Percentiles rank a stretch among this genome's conserved stretches.
These are phyloP conservation scores for Cercospora sp. DNA, from an alignment of 2,329 filamentous ascomycete species.

Conservation along the genomic window DNA sequence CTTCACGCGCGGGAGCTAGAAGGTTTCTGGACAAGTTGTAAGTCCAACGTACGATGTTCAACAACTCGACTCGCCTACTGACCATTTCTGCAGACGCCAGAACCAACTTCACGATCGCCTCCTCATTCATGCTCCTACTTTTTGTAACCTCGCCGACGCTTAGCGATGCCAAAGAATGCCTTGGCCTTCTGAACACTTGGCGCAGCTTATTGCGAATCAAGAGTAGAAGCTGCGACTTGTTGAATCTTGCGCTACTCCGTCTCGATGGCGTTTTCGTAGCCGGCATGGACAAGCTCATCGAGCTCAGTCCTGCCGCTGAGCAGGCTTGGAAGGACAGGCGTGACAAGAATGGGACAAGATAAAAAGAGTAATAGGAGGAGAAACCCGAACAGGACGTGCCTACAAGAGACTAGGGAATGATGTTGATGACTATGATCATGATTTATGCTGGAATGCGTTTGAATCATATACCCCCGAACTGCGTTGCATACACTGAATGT, in stretches of 20 bases:
- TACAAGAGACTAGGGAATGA: background rate
- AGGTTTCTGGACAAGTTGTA: conserved; percentile 41
- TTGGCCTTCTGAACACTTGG: conserved; percentile 37
- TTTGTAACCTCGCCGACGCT: conserved; percentile 37
- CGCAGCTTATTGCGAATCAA: conserved; percentile 37
- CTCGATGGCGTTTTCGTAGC: conserved; percentile 38
- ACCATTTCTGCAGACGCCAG: conserved; percentile 34
- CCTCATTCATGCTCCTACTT: conserved; percentile 38
- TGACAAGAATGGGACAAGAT: conserved; percentile 4
- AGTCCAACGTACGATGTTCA: conserved; percentile 14
- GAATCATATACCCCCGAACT: background rate
- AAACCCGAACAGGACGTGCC: background rate
- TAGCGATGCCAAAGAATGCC: conserved; percentile 36
- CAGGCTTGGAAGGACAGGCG: conserved; percentile 34
- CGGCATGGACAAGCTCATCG: conserved; percentile 36
- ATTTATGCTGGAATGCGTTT: background rate
- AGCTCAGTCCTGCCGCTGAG: conserved; percentile 36
- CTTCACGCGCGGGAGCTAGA: conserved; percentile 37
- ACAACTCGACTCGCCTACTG: background rate
- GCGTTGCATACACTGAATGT: background rate
- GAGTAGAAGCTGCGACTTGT: conserved; percentile 39
- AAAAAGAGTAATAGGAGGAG: background rate
- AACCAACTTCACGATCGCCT: conserved; percentile 41
- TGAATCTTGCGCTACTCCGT: conserved; percentile 37
- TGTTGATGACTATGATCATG: background rate